Base-by-base conservation (phyloP, 441 rosid genomes). In the Gossypium lobatum region DNA sequence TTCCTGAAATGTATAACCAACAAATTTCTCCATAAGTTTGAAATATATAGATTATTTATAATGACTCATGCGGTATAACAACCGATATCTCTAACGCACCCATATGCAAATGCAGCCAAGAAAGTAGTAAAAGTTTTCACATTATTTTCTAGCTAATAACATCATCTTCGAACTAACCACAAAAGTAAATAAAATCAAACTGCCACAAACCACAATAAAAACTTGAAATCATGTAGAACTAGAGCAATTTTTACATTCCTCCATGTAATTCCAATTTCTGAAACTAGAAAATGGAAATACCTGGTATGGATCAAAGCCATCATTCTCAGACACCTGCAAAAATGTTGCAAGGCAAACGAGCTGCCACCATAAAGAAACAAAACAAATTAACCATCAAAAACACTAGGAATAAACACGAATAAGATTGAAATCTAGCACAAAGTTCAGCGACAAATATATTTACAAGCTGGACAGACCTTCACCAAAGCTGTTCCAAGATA, bases 281-380 rank as follows among this genome's bases (percentile, higher is more conserved):
- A 23, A 23, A 1, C 1, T 0, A 23, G 1, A 1, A 23, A 23
- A 23, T 1, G 1, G 25, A 23, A 23, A 1, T 23, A 23, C 98
- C 96, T 94, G 96, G 73, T 89, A 92, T 3, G 91, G 97, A 73
- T 94, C 96, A 69, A 89, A 94, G 72, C 80, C 84, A 45, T 94
- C 95, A 50, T 82, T 87, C 82, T 93, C 98, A 14, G 96, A 91
- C 10, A 90, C 98, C 76, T 90, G 88, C 31, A 94, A 92, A 76
- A 94, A 92, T 0, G 97, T 94, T 2, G 98, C 97, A 71, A 94
- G 79, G 78, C 95, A 94, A 83, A 94, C 97, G 77, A 92, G 96
- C 98, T 92, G 91, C 83, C 31, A 83, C 28, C 26, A 75, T 55
- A 26, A 0, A 68, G 0, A 7, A 26, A 26, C 26, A 17, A 0